Evolutionary conservation across 768 basidiomycete species (phyloP).

Genomic region (Serendipita sp.): DNA sequence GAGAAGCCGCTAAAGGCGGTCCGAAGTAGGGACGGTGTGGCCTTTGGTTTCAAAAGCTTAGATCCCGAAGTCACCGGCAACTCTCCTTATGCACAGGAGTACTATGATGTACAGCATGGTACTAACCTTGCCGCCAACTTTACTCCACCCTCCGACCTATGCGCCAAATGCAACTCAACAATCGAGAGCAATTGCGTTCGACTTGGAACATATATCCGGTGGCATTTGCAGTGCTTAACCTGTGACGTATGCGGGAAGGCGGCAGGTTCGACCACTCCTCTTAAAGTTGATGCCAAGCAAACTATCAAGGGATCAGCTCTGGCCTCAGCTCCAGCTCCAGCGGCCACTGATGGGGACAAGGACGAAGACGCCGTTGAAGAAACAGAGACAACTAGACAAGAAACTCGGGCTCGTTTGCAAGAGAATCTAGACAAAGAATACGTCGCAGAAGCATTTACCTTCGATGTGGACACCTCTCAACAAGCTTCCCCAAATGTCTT

Average conservation of each 20-base stretch:
- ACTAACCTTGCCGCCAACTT: neutral
- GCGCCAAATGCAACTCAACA: constrained; percentile 72
- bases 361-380: constrained; percentile 17
- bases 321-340: too few relatives aligned
- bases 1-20: neutral
- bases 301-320: neutral
- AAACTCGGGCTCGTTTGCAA: neutral
- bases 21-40: constrained; percentile 65
- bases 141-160: constrained; percentile 65
- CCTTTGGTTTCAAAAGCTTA: constrained; percentile 87
- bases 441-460: neutral
- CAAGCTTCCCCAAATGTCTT: neutral
- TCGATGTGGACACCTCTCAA: neutral
- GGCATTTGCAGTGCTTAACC: constrained; percentile 91
- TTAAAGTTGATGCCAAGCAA: constrained; percentile 38
- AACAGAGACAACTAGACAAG: neutral
- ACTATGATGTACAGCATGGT: neutral
- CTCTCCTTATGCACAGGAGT: constrained; percentile 39
- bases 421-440: neutral
- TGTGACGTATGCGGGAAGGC: constrained; percentile 69
- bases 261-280: constrained; percentile 34
- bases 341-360: neutral
- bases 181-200: constrained; percentile 97
- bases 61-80: constrained; percentile 82
- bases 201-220: constrained; percentile 83